Evolutionary conservation across 1,284 basidiomycete species (phyloP), one percentile per base, ranked within the genome.

Genomic region (Ceratobasidium papillatum): DNA sequence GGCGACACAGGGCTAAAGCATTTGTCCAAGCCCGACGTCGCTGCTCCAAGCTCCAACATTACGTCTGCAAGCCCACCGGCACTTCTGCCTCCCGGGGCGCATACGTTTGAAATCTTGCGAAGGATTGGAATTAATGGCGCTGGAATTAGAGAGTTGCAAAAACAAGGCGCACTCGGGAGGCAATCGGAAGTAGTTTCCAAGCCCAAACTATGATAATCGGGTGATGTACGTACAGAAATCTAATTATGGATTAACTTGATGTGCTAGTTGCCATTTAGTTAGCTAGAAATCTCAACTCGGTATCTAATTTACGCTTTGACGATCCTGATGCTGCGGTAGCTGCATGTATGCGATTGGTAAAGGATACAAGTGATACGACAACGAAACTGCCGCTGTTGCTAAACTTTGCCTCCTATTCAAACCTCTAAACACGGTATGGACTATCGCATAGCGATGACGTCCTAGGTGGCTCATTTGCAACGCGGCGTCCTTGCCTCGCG

Each of bases 141-240:
- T 19, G 38, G 54, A 27, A 71, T 71, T 45, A 54, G 2, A 1
- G 56, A 71, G n/a, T 54, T 71, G 41, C 52, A 59, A 36, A 43
- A 32, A 7, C 68, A 71, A 30, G 68, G 68, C 27, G 68, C 68
- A 25, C 68, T 71, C 17, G 68, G 68, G n/a, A 30, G 43, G n/a
- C 68, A 71, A 12, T 34, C 19, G 19, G 38, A 43, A 11, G 68
- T 32, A n/a, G 11, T 3, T 19, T 9, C 38, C 41, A 71, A 59
- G 43, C 9, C 54, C 22, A 59, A 59, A 41, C 41, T 71, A 12
- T 71, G 30, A 63, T 22, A 3, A 12, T 17, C 45, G 19, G 19
- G 19, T 47, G 45, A 47, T 47, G 45, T 47, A 47, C 45, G 45
- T 47, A 47, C 45, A 19, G 19, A 4, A n/a, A 47, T 47, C 7